Evolutionary conservation across 169 alveolate genomes (phyloP).

Genomic region (Cryptosporidium baileyi): DNA sequence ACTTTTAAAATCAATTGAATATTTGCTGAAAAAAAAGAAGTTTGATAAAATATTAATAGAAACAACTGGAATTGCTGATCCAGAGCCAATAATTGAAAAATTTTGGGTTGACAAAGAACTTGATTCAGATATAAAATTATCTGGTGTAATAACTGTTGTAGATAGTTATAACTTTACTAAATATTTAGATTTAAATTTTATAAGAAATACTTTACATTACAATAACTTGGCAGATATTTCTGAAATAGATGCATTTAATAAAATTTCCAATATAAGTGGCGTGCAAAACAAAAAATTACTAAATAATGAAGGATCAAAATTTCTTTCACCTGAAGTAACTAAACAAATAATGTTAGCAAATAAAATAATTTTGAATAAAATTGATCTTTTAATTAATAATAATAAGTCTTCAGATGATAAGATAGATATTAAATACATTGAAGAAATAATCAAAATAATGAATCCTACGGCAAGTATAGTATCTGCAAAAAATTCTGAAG

Average conservation of each 20-base stretch:
- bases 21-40: slow-evolving; percentile 73
- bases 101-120: slow-evolving; percentile 85
- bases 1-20: slow-evolving; percentile 78
- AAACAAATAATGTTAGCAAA: slow-evolving; percentile 83
- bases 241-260: too few species aligned
- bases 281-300: background rate
- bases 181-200: slow-evolving; percentile 9
- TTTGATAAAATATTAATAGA: slow-evolving; percentile 81
- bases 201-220: background rate
- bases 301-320: background rate
- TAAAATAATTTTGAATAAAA: slow-evolving; percentile 79
- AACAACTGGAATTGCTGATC: slow-evolving; percentile 87
- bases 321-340: slow-evolving; percentile 54
- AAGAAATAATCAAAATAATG: background rate
- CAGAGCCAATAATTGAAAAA: slow-evolving; percentile 78
- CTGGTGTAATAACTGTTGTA: slow-evolving; percentile 78
- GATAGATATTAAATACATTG: background rate
- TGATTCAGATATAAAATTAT: slow-evolving; percentile 73
- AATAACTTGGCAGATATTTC: too few species aligned
- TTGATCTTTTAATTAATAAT: slow-evolving; percentile 68
- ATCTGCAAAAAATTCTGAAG: slow-evolving; percentile 10
- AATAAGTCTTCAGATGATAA: background rate
- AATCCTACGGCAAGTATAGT: slow-evolving; percentile 62
- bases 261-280: background rate
- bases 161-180: slow-evolving; percentile 69